Evolutionary conservation across 2,329 filamentous ascomycete genomes (phyloP), one percentile per base, ranked within the genome.

Genomic region (Aureobasidium sp.): DNA sequence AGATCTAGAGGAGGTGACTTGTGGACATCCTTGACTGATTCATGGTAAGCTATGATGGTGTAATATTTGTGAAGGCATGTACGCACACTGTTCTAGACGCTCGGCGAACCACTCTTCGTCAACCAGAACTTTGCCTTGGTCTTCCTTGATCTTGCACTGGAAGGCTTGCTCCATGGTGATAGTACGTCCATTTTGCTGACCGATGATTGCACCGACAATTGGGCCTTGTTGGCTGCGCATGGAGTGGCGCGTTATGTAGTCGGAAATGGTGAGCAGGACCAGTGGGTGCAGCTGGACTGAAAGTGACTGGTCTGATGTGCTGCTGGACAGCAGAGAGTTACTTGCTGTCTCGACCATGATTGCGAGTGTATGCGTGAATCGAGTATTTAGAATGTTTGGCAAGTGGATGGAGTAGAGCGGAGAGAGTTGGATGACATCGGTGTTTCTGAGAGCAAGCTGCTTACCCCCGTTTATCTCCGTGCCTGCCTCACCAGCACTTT

Each of bases 81-180:
- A 77, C 88, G 68, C 74, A 96, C 91, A 96, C 74, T 96, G 90
- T 68, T 94, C 87, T 64, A 97, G 75, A 64, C 94, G 86, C 62
- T 86, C 82, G 44, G 78, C 77, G 71, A 97, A 97, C 85, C 89
- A 95, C 3, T 77, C 77, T 60, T 81, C 75, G 66, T 92, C 84
- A 9, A 96, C 76, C 36, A 84, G 73, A 46, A 86, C 80, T 48
- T 85, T 79, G 36, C 83, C 84, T 47, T 34, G 50, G 36, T 73
- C 72, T 1, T 68, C 67, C 34, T 75, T 68, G 59, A 85, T 78
- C 65, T 87, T 84, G 73, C 89, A 91, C 71, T 97, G 91, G 72
- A 96, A 97, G 4, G 90, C 91, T 78, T 96, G 88, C 74, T 97
- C 93, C 67, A 97, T 87, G 10, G 90, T 96, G 69, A 97, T 88